A percentile compares a stretch with the other conserved stretches of the same genome.
phyloP scores from a whole-genome alignment of 257 asterid genomes.

The Solanum pimpinellifolium region DNA sequence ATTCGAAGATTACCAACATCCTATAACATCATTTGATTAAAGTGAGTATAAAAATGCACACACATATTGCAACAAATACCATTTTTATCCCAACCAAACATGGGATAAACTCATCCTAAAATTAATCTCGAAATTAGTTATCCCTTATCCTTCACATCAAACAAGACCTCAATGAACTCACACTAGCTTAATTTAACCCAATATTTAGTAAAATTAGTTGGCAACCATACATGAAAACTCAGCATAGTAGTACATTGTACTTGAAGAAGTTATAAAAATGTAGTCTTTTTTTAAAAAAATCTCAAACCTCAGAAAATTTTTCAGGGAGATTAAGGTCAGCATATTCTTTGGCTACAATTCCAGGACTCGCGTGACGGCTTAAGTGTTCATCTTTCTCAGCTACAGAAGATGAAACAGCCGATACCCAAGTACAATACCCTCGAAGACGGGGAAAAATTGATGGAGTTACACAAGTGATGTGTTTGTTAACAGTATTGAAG shows the following conservation, averaged over 20 bases:
- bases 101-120: not conserved
- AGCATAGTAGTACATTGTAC: not conserved
- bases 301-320: constrained; percentile 40
- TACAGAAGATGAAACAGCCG: constrained; percentile 6
- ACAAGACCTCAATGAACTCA: not conserved
- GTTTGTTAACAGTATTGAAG: not conserved
- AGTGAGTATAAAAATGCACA: not conserved
- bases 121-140: no score
- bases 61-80: not conserved
- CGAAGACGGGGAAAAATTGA: not conserved
- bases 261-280: not conserved
- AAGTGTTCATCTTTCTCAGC: constrained; percentile 12
- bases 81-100: not conserved
- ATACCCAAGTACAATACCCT: not conserved
- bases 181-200: not conserved
- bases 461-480: not conserved
- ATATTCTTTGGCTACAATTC: constrained; percentile 68
- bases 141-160: not conserved
- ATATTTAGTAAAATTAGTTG: not conserved
- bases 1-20: constrained; percentile 87
- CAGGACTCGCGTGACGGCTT: constrained; percentile 30
- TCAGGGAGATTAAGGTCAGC: constrained; percentile 74
- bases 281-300: not conserved
- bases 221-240: not conserved
- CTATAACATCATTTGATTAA: constrained; percentile 21